Base-by-base conservation (phyloP, 108 stramenopile genomes). In the Stephanodiscus triporus region DNA sequence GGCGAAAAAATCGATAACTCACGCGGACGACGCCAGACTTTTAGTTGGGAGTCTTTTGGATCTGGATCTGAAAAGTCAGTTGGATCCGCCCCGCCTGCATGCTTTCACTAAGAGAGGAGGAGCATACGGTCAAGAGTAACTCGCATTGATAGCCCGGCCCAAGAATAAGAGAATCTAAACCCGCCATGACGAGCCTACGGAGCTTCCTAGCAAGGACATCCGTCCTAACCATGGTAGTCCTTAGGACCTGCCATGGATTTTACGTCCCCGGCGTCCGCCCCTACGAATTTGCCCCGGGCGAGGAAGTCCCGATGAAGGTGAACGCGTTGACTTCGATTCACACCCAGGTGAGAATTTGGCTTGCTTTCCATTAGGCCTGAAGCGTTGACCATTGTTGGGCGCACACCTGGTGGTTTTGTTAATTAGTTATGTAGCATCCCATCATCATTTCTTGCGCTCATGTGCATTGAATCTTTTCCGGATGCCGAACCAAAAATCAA, bases 251-350 rank as follows among this genome's bases (percentile, higher is more conserved):
- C 34, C 75, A 82, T 63, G 81, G 81, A 42, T 95, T 95, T 68
- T 97, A 95, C 83, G 74, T 97, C 26, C 97, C 97, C 17, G 97
- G 97, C 47, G 93, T 97, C 36, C 75, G 86, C 29, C 95, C 95
- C 29, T 70, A 86, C 27, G 86, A 90, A 29, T 96, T 95, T 68
- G 20, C 68, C 26, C 47, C 53, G 0, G 92, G 92, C 0, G 87
- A 89, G 2, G 78, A 80, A 26, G 95, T 96, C 38, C 82, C 84
- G 9, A 76, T 96, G 86, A 96, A 96, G 73, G 95, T 96, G 56
- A 96, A 96, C 64, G 81, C 95, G 54, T 76, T 96, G 83, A 92
- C 95, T 24, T 92, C 91, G 19, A 84, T 90, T 66, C 92, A 92
- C 79, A 96, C 95, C 22, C 95, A 96, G 81, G 77, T 82, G 36